A percentile compares a stretch with the other conserved stretches of the same genome.
Evolutionary conservation across 495 filamentous ascomycete genomes (phyloP).

Genomic region (Barbatosphaeria neglecta): DNA sequence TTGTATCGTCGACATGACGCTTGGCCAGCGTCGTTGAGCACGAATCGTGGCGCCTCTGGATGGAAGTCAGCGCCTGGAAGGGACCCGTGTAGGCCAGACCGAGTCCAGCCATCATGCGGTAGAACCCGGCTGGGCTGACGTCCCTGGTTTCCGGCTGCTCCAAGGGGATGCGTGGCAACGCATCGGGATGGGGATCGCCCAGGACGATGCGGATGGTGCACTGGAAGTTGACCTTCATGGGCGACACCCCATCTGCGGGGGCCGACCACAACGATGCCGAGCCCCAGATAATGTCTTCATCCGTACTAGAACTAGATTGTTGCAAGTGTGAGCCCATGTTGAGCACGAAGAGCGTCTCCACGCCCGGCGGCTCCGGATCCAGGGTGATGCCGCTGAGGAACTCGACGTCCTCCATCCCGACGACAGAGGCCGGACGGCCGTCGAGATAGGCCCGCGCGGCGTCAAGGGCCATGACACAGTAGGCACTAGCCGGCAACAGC

Average conservation of each 20-base stretch:
- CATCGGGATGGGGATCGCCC: conserved; percentile 10
- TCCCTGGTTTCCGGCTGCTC: conserved; percentile 20
- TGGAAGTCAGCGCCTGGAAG: conserved; percentile 23
- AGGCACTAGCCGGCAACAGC: conserved; percentile 31
- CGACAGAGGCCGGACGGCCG: conserved; percentile 16
- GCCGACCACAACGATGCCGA: conserved; percentile 24
- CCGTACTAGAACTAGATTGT: background rate
- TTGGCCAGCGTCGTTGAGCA: conserved; percentile 23
- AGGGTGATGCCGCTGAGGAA: conserved; percentile 39
- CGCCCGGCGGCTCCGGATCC: conserved; percentile 29
- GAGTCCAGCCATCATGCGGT: conserved; percentile 28
- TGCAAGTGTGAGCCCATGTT: conserved; percentile 2
- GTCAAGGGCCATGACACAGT: conserved; percentile 32
- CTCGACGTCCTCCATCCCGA: conserved; percentile 27
- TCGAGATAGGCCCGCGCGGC: conserved; percentile 18
- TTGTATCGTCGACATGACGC: conserved; percentile 18
- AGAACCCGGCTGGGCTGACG: conserved; percentile 26
- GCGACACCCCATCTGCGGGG: conserved; percentile 17
- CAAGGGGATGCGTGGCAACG: conserved; percentile 12
- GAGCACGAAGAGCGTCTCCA: conserved; percentile 36
- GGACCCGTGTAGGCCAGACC: conserved; percentile 31
- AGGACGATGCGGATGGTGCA: conserved; percentile 22
- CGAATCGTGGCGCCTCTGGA: conserved; percentile 36
- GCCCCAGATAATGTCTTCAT: conserved; percentile 16
- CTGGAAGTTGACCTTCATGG: conserved; percentile 25